Base-by-base conservation (phyloP, 2,329 filamentous ascomycete species). In the Trichoderma afroharzianum region DNA sequence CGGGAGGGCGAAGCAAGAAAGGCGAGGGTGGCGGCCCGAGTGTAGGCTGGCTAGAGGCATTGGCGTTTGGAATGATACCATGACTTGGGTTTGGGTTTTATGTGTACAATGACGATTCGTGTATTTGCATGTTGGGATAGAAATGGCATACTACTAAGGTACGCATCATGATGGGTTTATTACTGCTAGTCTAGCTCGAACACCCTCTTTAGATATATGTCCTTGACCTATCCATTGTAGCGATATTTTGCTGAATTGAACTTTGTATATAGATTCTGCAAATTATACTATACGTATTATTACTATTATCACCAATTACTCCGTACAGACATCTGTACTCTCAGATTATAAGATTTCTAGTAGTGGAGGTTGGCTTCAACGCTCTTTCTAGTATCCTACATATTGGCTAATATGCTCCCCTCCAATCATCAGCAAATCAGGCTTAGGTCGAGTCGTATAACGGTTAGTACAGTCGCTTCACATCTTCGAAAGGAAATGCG, bases 1-100 rank as follows among this genome's bases (percentile, higher is more conserved):
- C 86, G 87, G 74, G 88, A 91, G 18, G 88, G 89, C 72, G 89
- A 91, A 59, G 87, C 86, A 2, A 84, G 88, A 73, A 83, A 82
- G 73, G 87, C 85, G 32, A 84, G 89, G 72, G 77, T 88, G 73
- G 81, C 84, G 8, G 82, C 81, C 14, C 77, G 78, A 64, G 73
- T 69, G 28, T 82, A 79, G 33, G 36, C n/a, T 47, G 63, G 53
- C 12, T 21, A 28, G 39, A 28, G 58, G 66, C 50, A 32, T 69
- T 70, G 66, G 76, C 76, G 76, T 77, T 77, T 70, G 74, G 62
- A 71, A 79, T 72, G 76, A 78, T 79, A 79, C 76, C 77, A 77
- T 63, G 74, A 12, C 6, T 68, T 47, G 30, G 30, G 28, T 12
- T 58, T 58, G n/a, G 43, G 43, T 50, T 47, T 47, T 21, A 47